Evolutionary conservation across 306 rosid genomes (phyloP).

Genomic region (Purshia tridentata): DNA sequence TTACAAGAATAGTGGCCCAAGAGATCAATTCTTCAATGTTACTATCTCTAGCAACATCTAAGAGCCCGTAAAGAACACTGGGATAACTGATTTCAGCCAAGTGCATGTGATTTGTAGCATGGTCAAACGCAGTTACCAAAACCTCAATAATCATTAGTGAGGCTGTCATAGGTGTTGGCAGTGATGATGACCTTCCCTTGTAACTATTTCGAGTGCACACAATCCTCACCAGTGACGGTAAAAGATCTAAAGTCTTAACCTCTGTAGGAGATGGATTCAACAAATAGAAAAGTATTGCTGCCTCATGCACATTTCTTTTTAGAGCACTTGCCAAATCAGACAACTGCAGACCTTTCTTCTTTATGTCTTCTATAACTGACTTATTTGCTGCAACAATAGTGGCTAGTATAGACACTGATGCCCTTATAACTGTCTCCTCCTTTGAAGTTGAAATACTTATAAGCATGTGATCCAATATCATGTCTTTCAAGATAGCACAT

Average conservation of each 20-base stretch:
- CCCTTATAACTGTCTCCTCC: conserved; percentile 64
- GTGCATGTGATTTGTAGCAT: conserved; percentile 63
- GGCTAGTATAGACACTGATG: conserved; percentile 59
- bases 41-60: conserved; percentile 61
- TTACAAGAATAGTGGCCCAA: conserved; percentile 65
- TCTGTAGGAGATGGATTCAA: conserved; percentile 76
- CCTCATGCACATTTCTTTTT: conserved; percentile 72
- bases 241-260: conserved; percentile 57
- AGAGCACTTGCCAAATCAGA: conserved; percentile 76
- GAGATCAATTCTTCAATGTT: conserved; percentile 57
- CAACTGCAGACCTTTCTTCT: conserved; percentile 69
- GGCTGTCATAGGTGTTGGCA: conserved; percentile 69
- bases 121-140: conserved; percentile 67
- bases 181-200: conserved; percentile 43
- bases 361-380: conserved; percentile 62
- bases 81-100: conserved; percentile 76
- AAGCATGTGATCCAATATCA: conserved; percentile 66
- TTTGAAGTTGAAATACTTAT: conserved; percentile 63
- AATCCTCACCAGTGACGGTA: conserved; percentile 69
- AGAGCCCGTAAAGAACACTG: conserved; percentile 57
- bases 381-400: conserved; percentile 62
- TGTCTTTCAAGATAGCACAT: conserved; percentile 58
- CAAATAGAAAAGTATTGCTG: conserved; percentile 65
- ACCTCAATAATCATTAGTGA: conserved; percentile 75
- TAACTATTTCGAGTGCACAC: conserved; percentile 51